Percentiles rank a stretch among this genome's conserved stretches.
phyloP scores from a whole-genome alignment of 495 filamentous ascomycete genomes.

The Mytilinidion resinicola region DNA sequence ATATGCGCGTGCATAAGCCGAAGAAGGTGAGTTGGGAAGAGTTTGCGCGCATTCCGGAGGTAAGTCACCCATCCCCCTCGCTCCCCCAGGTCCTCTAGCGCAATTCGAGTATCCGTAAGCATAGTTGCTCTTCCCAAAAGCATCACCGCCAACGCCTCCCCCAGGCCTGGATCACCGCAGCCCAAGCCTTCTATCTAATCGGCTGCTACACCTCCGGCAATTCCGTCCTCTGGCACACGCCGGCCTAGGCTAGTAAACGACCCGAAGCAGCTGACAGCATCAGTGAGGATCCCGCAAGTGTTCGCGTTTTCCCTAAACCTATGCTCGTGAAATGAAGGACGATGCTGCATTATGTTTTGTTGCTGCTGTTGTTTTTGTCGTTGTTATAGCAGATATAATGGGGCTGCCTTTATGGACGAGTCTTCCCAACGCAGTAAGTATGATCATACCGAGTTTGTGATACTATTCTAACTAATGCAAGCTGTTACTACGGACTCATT shows the following conservation, averaged over 20 bases:
- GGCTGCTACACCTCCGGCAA: constrained; percentile 62
- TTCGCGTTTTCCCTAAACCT: too few species aligned
- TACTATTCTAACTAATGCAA: too few species aligned
- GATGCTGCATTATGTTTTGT: too few species aligned
- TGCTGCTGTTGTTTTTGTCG: too few species aligned
- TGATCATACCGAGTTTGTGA: too few species aligned
- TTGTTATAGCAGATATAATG: too few species aligned
- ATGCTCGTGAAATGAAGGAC: too few species aligned
- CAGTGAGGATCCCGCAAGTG: too few species aligned
- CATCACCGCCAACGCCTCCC: background rate
- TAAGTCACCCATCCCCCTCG: constrained; percentile 1
- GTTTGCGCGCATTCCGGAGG: constrained; percentile 59
- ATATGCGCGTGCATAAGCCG: constrained; percentile 77
- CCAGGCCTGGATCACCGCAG: constrained; percentile 86
- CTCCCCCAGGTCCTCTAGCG: background rate
- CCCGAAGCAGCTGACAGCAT: too few species aligned
- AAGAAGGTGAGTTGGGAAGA: constrained; percentile 64
- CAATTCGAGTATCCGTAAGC: background rate
- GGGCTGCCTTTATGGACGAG: too few species aligned
- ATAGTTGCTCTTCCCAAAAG: background rate
- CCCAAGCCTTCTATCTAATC: constrained; percentile 78
- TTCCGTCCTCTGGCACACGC: constrained; percentile 86
- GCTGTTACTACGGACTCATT: too few species aligned
- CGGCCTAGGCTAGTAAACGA: constrained; percentile 35
- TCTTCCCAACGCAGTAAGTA: too few species aligned